Conservation (phyloP, 345 rosid species). For the Brassica juncea region DNA sequence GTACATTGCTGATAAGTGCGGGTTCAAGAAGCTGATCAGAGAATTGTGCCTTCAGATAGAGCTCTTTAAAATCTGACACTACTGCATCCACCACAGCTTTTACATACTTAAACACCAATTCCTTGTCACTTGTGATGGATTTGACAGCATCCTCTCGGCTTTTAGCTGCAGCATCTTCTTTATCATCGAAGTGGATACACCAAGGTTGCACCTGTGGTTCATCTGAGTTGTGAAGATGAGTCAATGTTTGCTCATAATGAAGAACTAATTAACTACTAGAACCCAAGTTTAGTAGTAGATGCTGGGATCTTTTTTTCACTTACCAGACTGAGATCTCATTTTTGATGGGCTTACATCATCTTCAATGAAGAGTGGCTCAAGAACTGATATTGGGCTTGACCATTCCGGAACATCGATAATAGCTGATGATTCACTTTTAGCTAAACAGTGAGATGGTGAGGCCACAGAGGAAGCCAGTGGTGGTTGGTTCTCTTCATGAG, state of each 20-base stretch:
- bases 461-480: conserved; percentile 31
- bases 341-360: conserved; percentile 71
- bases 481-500: conserved; percentile 36
- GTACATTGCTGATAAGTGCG: conserved; percentile 53
- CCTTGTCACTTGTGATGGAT: conserved; percentile 52
- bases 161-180: conserved; percentile 32
- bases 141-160: conserved; percentile 38
- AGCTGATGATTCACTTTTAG: conserved; percentile 48
- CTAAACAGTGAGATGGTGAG: conserved; percentile 52
- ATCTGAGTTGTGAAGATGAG: conserved; percentile 49
- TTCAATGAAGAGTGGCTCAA: conserved; percentile 65
- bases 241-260: conserved; percentile 28
- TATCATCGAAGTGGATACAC: conserved; percentile 67
- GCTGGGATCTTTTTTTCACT: conserved; percentile 7
- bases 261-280: conserved; percentile 1
- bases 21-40: conserved; percentile 73
- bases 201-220: conserved; percentile 55
- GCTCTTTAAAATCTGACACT: conserved; percentile 62
- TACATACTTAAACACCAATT: conserved; percentile 53
- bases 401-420: conserved; percentile 54
- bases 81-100: conserved; percentile 58
- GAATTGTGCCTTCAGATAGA: conserved; percentile 63
- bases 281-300: not conserved
- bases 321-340: conserved; percentile 60
- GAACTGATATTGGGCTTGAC: conserved; percentile 92